A percentile compares a stretch with the other conserved stretches of the same genome.
These are phyloP conservation scores for Lactifluus hygrophoroides DNA, from an alignment of 768 basidiomycete species.

Conservation along the genomic window DNA sequence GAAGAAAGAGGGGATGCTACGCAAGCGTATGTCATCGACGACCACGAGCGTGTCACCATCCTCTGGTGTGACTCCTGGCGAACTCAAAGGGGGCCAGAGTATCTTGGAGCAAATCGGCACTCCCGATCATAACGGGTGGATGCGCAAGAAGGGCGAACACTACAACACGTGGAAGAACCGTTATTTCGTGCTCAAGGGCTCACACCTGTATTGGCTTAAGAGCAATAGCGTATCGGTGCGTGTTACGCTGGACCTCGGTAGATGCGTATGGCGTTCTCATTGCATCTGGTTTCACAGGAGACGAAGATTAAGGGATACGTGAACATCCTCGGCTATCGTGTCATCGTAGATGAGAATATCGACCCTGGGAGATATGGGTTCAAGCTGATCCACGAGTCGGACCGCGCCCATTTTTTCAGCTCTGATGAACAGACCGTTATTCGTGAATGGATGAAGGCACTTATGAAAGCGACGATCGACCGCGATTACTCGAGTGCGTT, in stretches of 20 bases:
- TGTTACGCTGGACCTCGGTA: conserved; percentile 14
- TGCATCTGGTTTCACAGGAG: conserved; percentile 43
- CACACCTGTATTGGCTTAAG: conserved; percentile 81
- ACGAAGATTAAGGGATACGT: conserved; percentile 95
- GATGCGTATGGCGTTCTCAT: not conserved
- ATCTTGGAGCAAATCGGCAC: conserved; percentile 87
- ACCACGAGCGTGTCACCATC: not conserved
- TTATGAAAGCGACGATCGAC: conserved; percentile 97
- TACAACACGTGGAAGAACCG: conserved; percentile 90
- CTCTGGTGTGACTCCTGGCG: not conserved
- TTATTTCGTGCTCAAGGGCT: conserved; percentile 89
- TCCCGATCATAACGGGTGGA: conserved; percentile 86
- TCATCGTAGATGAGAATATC: conserved; percentile 85
- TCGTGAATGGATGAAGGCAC: conserved; percentile 99
- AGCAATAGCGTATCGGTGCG: conserved; percentile 53
- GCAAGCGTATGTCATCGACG: conserved; percentile 45
- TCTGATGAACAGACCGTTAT: conserved; percentile 78
- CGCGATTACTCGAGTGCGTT: conserved; percentile 83
- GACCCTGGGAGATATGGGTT: conserved; percentile 94
- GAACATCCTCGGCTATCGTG: conserved; percentile 84
- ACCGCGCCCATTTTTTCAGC: conserved; percentile 86
- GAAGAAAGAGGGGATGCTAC: conserved; percentile 36
- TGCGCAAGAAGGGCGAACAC: conserved; percentile 91
- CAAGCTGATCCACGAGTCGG: conserved; percentile 82
- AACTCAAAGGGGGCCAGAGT: conserved; percentile 44